Percentiles rank a stretch among this genome's conserved stretches.
These are phyloP conservation scores for Acanthamoeba divionensis DNA, from an alignment of 208 protist genomes.

Conservation along the genomic window DNA sequence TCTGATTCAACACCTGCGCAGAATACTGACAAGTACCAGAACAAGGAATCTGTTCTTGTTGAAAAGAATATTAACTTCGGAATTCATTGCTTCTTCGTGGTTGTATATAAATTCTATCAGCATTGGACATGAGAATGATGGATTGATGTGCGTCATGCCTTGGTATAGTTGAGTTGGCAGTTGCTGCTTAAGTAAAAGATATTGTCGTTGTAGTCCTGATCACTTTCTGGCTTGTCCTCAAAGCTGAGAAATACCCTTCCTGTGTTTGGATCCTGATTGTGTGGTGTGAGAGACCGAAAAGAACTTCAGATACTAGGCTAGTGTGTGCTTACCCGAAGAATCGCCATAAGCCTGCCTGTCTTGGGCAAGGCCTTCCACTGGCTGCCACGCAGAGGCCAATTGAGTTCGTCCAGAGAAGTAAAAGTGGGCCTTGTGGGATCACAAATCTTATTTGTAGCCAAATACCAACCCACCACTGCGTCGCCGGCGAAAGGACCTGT, in stretches of 20 bases:
- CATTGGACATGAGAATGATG: too few relatives aligned
- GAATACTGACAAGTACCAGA: too few relatives aligned
- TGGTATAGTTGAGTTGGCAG: background rate
- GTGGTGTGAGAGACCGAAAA: background rate
- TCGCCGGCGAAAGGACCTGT: background rate
- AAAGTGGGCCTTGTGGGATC: background rate
- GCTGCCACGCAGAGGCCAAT: background rate
- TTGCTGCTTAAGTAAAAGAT: conserved; percentile 7
- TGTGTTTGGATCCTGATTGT: conserved; percentile 11
- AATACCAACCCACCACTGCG: background rate
- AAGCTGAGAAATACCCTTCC: background rate
- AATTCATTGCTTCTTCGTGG: too few relatives aligned
- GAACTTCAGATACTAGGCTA: background rate
- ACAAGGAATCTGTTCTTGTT: too few relatives aligned
- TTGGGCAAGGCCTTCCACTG: background rate
- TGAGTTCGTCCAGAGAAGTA: background rate
- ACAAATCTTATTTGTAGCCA: background rate
- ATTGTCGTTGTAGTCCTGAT: conserved; percentile 51
- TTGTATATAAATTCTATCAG: too few relatives aligned
- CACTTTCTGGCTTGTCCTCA: background rate
- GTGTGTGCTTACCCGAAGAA: background rate
- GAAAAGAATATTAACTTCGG: too few relatives aligned
- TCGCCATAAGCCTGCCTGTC: background rate
- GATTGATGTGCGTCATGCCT: too few relatives aligned
- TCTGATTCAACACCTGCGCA: too few relatives aligned